Evolutionary conservation across 208 protist species (phyloP), one percentile per base, ranked within the genome.

Genomic region (Wallacemonas sp.): DNA sequence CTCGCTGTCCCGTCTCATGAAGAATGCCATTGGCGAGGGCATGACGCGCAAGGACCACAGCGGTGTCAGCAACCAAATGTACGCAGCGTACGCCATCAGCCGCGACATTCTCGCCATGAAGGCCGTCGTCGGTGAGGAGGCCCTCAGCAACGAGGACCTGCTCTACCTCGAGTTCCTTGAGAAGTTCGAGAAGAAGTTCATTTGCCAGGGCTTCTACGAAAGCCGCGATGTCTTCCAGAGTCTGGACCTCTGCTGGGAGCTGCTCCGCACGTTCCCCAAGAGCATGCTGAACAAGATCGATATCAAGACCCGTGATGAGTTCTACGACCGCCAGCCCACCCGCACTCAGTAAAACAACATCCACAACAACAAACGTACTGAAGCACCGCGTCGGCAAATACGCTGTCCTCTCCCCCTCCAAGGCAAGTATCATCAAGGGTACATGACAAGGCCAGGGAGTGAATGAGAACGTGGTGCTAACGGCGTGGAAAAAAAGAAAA

Each of bases 1-100:
- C 26, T 99, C 98, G 17, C 92, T 99, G 21, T 99, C 98, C 9
- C 98, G 99, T 91, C 87, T 99, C 13, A 99, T 99, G 99, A 99
- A 99, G 92, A 98, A 93, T 50, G 99, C 99, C 73, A 99, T 99
- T 89, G 99, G 98, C 53, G 95, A 98, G 73, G 98, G 97, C 68
- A 99, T 99, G 97, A 99, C 99, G 10, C 80, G 99, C 44, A 88
- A 97, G 17, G 99, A 99, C 78, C 99, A 99, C 88, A 62, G 87
- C 50, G 93, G 93, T 59, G 98, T 99, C 29, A 99, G 98, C 66
- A 99, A 99, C 88, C 99, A 99, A 81, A 97, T 99, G 92, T 99
- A 99, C 82, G 98, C 98, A 21, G 98, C 98, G 63, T 99, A 99
- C 80, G 99, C 99, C 57, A 99, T 99, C 67, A 99, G 98, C 68